Evolutionary conservation across 768 basidiomycete species (phyloP), one percentile per base, ranked within the genome.

Genomic region (Russula griseocarnosa): DNA sequence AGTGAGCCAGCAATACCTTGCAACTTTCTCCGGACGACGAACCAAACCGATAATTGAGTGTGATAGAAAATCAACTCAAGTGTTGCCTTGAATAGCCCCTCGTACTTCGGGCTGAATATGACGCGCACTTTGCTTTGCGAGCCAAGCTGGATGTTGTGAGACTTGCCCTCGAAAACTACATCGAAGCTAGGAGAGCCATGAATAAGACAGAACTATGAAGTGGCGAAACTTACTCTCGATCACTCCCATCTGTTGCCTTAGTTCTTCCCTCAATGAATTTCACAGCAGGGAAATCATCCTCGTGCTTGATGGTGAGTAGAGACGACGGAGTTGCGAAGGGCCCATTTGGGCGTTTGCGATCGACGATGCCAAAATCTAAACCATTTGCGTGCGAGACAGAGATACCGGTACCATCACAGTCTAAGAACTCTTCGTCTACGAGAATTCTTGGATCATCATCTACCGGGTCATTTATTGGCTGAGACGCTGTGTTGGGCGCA

Each of bases 291-390:
- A 40, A 44, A 26, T 46, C 60, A n/a, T 30, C 66, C 53, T 30
- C 59, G 44, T 20, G 65, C 60, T 46, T 38, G 64, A 54, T 68
- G 20, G 28, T 74, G 46, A 16, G 51, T 52, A 20, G 71, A 46
- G n/a, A 52, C 28, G n/a, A 26, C 8, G 55, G 60, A 6, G 51
- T 60, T 9, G 46, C 47, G 14, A 68, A 62, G 1, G 69, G 72
- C 16, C 30, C 53, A 9, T 61, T 51, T 1, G 76, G 77, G 24
- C 68, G 70, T 0, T 65, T 60, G 3, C 73, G 69, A n/a, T 81
- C 79, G 6, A 86, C 69, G 42, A 86, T 74, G 4, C 78, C 83
- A 58, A 86, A 82, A 68, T 87, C 79, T 14, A 82, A 70, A 6
- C 74, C 71, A 3, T 78, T 79, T 28, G 66, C 64, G 26, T 51